phyloP scores from a whole-genome alignment of 2,329 filamentous ascomycete genomes.

The Cladophialophora carrionii region DNA sequence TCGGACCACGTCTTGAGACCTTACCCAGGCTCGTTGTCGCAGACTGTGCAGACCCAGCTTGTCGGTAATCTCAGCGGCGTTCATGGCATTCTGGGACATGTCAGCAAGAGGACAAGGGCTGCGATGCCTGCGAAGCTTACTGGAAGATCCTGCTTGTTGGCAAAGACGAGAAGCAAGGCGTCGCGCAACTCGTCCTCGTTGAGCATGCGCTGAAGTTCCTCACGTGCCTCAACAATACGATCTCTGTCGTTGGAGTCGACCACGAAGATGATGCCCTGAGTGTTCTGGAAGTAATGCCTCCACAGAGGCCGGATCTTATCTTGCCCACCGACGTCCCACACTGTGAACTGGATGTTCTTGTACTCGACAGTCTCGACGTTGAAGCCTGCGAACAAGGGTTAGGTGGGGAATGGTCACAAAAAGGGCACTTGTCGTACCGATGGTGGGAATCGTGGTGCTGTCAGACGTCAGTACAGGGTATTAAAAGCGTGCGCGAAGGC shows the following conservation, averaged over 20 bases:
- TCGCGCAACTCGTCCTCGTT: constrained; percentile 99
- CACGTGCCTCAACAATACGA: constrained; percentile 93
- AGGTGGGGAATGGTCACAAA: constrained; percentile 16
- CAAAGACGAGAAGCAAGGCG: constrained; percentile 93
- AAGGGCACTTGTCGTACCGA: constrained; percentile 62
- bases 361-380: constrained; percentile 99
- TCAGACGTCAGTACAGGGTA: constrained; percentile 45
- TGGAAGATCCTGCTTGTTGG: constrained; percentile 99
- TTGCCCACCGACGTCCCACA: constrained; percentile 99
- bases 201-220: constrained; percentile 97
- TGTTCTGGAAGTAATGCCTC: constrained; percentile 99
- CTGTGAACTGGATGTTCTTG: constrained; percentile 99
- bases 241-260: constrained; percentile 99
- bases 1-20: constrained; percentile 42
- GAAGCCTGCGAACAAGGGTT: constrained; percentile 68
- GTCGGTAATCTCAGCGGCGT: constrained; percentile 99
- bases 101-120: constrained; percentile 6
- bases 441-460: constrained; percentile 98
- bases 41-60: constrained; percentile 99
- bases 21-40: constrained; percentile 98
- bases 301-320: constrained; percentile 99
- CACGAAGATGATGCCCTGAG: constrained; percentile 99
- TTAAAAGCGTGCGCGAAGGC: not conserved
- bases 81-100: constrained; percentile 88
- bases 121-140: constrained; percentile 61